Base-by-base conservation (phyloP, 2,329 filamentous ascomycete genomes). In the Pseudogymnoascus sp. region DNA sequence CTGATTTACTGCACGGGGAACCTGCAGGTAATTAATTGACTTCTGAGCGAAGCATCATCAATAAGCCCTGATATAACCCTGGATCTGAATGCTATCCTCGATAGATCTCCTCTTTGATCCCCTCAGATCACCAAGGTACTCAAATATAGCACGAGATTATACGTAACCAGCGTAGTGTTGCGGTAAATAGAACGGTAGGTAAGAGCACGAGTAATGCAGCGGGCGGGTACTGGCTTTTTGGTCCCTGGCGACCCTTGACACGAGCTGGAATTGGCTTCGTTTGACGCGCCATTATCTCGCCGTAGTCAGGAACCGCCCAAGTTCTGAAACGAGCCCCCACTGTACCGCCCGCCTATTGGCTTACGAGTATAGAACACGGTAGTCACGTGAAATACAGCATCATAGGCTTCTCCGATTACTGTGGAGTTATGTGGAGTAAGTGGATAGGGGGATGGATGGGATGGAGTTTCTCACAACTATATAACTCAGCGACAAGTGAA, bases 251-350 rank as follows among this genome's bases (percentile, higher is more conserved):
- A 50, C 44, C 24, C 44, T 50, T 29, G 44, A 50, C 26, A 50
- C 44, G 11, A 17, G 39, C 39, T 41, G 37, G 37, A 40, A 21
- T 47, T n/a, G 40, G 17, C 24, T 29, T 29, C 41, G 24, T 47
- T 15, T 47, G 41, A 50, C 44, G 26, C 24, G 44, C 24, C 44
- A 29, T 50, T 29, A 50, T 50, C 44, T 15, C 26, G 44, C 44
- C 24, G 44, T 50, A 50, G 44, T 50, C 44, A 50, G 44, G 44
- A 50, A 50, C 44, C 13, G 44, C 26, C 26, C 44, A 50, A 50
- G 7, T 31, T 50, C 44, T 50, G 44, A 50, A 50, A 50, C 44
- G 26, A 50, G 11, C 4, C 8, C 26, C 44, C 24, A 31, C 44
- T 50, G 24, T 29, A 29, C 24, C 24, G 24, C 44, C 44, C 44